Conservation (phyloP, 129 eudicot species). For the Lactuca saligna region DNA sequence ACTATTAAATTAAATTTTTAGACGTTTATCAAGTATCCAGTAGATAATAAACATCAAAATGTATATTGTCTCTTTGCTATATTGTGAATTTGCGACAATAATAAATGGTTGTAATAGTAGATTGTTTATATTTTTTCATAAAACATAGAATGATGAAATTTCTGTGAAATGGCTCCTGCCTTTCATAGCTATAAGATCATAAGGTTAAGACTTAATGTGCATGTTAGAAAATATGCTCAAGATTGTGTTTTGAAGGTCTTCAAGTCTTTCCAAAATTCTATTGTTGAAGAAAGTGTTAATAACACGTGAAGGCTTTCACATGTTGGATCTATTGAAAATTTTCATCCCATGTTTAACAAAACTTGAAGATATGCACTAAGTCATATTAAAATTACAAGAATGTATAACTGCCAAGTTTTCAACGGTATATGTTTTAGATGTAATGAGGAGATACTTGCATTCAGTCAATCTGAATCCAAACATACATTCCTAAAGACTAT, state of each 20-base stretch:
- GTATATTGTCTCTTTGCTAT: slow-evolving; percentile 29
- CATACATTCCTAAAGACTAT: slow-evolving; percentile 37
- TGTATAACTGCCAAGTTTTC: slow-evolving; percentile 48
- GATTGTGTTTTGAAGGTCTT: slow-evolving; percentile 70
- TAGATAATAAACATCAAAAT: slow-evolving; percentile 84
- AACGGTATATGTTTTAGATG: slow-evolving; percentile 56
- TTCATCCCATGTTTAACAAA: slow-evolving; percentile 60
- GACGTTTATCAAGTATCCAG: slow-evolving; percentile 57
- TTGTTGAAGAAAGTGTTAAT: slow-evolving; percentile 50
- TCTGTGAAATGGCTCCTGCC: no score
- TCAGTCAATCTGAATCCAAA: slow-evolving; percentile 36
- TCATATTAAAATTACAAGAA: slow-evolving; percentile 44
- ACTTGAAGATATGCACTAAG: slow-evolving; percentile 34
- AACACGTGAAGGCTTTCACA: slow-evolving; percentile 70
- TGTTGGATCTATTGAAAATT: slow-evolving; percentile 61
- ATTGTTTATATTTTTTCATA: neutral
- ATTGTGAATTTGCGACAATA: slow-evolving; percentile 6
- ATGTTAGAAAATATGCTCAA: slow-evolving; percentile 71
- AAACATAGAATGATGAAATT: no score
- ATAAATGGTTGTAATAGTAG: slow-evolving; percentile 7
- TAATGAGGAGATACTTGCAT: slow-evolving; percentile 49
- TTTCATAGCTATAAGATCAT: no score
- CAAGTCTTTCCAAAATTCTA: slow-evolving; percentile 48
- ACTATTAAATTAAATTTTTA: slow-evolving; percentile 49
- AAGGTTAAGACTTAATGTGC: no score